Base-by-base conservation (phyloP, 345 rosid species). In the Erucastrum elatum region DNA sequence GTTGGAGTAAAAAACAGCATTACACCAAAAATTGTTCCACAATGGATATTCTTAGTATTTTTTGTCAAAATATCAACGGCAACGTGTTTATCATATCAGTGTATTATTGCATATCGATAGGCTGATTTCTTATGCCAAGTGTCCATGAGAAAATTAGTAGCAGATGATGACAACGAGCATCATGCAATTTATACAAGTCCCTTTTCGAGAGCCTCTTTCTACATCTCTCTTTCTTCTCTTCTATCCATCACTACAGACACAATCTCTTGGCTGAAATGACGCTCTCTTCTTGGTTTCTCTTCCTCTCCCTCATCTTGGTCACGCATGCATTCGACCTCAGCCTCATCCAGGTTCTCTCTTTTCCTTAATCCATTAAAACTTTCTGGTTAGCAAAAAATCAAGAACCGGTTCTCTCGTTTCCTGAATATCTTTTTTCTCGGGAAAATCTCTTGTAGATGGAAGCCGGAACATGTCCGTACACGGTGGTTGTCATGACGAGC, bases 401-500 rank as follows among this genome's bases (percentile, higher is more conserved):
- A 60, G 7, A 77, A 53, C 35, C 26, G 16, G 58, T 60, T 39
- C 30, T 29, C n/a, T 78, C 51, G 37, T 5, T 71, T 15, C 44
- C 0, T 55, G 8, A 17, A 9, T 39, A 39, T 39, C 8, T 63
- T 7, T 31, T 0, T 11, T 5, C 30, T 59, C 31, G 31, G 31
- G 31, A 29, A 29, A 29, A 27, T 62, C 1, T 0, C 51, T 55
- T 76, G 67, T 76, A 86, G 90, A 80, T 79, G 82, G 46, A 77
- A 66, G 78, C 51, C 4, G 75, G 79, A 63, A 78, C 84, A 68
- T 94, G 98, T 77, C 72, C 90, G 2, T 94, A 91, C 69, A 84
- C 86, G 5, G 88, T 88, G 31, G 64, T 75, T 5, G 82, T 90
- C 51, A 82, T 79, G 72, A 93, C 97, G 8, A 88, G 97, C 81